Base-by-base conservation (phyloP, 2,329 filamentous ascomycete species). In the Acrocalymma vagum region DNA sequence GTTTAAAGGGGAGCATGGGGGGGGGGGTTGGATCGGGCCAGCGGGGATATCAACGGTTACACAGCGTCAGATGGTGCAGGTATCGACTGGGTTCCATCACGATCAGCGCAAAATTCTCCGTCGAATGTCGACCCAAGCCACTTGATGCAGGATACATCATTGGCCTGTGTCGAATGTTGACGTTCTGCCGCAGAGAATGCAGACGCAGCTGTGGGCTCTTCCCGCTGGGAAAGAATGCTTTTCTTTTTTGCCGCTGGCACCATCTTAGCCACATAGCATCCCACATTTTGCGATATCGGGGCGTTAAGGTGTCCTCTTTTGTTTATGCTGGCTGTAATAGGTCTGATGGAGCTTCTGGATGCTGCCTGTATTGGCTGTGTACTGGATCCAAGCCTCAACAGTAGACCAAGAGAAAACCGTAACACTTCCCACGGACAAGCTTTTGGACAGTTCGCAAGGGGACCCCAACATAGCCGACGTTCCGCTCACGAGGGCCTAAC, bases 81-180 rank as follows among this genome's bases (percentile, higher is more conserved):
- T 41, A 52, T 47, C 35, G 31, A 48, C 45, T 30, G 46, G 48
- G 55, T 38, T 51, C n/a, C 42, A 45, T 46, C 26, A 32, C 22
- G 39, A 50, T 41, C 42, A 37, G 27, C 34, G 38, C 32, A 48
- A 37, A 56, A 58, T 46, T 50, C 42, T 50, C 47, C 48, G 48
- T 41, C 17, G n/a, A 16, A 21, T 42, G 36, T 21, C 33, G 29
- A 15, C 13, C 38, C 42, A 55, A 56, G 51, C 47, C 47, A 48
- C 48, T 45, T 45, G 40, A 42, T 40, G 30, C 36, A 40, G 25
- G 33, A 33, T 23, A 29, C 9, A 23, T 48, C 45, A 54, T 55
- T 53, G 45, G 44, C 31, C 29, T 42, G 30, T 37, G 37, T 32
- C 37, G 15, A 20, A 28, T 43, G 43, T 45, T 48, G 46, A 26